Conservation (phyloP, 257 asterid species). For the Apocynum venetum region DNA sequence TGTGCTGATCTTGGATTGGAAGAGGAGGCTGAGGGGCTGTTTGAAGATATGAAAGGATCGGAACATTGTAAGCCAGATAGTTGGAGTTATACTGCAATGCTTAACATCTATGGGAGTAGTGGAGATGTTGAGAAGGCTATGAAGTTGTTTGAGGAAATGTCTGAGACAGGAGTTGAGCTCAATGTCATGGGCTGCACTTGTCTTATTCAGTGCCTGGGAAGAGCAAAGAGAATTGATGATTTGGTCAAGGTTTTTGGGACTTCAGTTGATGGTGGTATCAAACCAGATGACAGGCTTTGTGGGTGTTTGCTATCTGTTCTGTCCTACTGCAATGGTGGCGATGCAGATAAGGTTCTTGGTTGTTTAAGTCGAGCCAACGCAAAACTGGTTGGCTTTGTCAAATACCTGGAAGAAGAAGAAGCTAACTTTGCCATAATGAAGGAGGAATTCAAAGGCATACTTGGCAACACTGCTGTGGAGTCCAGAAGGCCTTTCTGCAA, state of each 20-base stretch:
- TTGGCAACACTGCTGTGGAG: slow-evolving; percentile 56
- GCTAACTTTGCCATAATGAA: slow-evolving; percentile 38
- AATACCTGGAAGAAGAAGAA: slow-evolving; percentile 33
- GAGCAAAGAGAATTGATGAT: slow-evolving; percentile 66
- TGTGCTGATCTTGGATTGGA: slow-evolving; percentile 95
- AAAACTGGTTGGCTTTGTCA: slow-evolving; percentile 44
- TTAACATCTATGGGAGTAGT: slow-evolving; percentile 77
- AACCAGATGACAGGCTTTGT: slow-evolving; percentile 80
- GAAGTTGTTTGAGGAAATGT: slow-evolving; percentile 73
- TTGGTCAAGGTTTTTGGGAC: slow-evolving; percentile 57
- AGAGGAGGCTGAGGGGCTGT: slow-evolving; percentile 72
- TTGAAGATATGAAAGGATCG: slow-evolving; percentile 72
- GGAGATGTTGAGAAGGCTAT: slow-evolving; percentile 78
- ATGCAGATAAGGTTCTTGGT: slow-evolving; percentile 55
- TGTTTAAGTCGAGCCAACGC: slow-evolving; percentile 54
- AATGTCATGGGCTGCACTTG: slow-evolving; percentile 97
- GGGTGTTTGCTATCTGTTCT: slow-evolving; percentile 83
- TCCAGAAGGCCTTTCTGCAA: slow-evolving; percentile 86
- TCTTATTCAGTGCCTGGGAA: slow-evolving; percentile 80
- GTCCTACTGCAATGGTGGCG: slow-evolving; percentile 58
- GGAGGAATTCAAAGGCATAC: slow-evolving; percentile 53
- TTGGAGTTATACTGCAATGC: slow-evolving; percentile 91
- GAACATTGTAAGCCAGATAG: slow-evolving; percentile 61
- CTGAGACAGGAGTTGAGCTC: slow-evolving; percentile 42
- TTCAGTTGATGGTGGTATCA: slow-evolving; percentile 56